Evolutionary conservation across 108 stramenopile species (phyloP), one percentile per base, ranked within the genome.

Genomic region (Cyclostephanos tholiformis): DNA sequence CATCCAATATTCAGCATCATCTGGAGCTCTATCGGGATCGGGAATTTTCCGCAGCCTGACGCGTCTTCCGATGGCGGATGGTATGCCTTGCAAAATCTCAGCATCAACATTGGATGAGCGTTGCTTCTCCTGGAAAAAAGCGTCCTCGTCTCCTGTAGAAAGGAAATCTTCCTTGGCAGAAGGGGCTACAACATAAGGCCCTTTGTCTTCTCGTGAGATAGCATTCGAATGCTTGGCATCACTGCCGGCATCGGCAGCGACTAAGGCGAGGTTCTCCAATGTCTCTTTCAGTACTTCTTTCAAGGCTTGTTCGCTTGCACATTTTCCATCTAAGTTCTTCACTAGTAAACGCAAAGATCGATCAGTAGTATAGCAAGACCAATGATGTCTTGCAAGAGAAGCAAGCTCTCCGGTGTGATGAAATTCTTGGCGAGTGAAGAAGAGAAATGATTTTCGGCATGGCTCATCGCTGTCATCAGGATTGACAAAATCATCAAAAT

Each of bases 351-450:
- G 82, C 20, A 92, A 32, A 10, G 94, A 91, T 43, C 88, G 69
- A 51, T 92, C 91, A 41, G 87, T 91, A 43, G 82, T 53, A 41
- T 91, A 88, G 51, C 94, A 91, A 38, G 89, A 91, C 90, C 91
- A 91, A 46, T 86, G 65, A 23, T 83, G 86, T 57, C 58, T 85
- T 4, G 81, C 82, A n/a, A 92, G 82, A 17, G 85, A 73, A 12
- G 83, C 63, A 5, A 63, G 52, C 20, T 69, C 55, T 26, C 90
- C 89, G 58, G 89, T 80, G 29, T 75, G 71, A 59, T 95, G 91
- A 63, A 89, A 92, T 64, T 95, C 94, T 70, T 86, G 82, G 25
- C 91, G 65, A 55, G 82, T 68, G 49, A 95, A 92, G 3, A 38
- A 59, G n/a, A 76, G 68, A 56, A 89, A 91, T 30, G 65, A 49